A percentile compares a stretch with the other conserved stretches of the same genome.
Evolutionary conservation across 306 rosid genomes (phyloP).

Genomic region (Lithocarpus polystachyus): DNA sequence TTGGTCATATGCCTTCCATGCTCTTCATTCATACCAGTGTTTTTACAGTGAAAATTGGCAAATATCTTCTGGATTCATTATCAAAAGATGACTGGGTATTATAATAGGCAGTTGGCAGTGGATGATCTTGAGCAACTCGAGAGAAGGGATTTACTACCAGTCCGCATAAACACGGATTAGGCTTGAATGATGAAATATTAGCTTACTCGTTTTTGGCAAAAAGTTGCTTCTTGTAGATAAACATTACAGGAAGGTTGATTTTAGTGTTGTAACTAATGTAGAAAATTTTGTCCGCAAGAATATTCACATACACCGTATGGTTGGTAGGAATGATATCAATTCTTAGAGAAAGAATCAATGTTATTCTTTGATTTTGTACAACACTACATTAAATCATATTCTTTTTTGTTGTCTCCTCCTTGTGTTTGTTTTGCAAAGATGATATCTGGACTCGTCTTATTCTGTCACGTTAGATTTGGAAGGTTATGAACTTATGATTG

Average conservation of each 20-base stretch:
- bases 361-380: neutral
- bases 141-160: slow-evolving; percentile 21
- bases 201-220: slow-evolving; percentile 10
- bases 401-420: neutral
- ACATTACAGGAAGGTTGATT: slow-evolving; percentile 4
- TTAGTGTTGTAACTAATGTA: slow-evolving; percentile 24
- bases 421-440: neutral
- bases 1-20: neutral
- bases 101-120: slow-evolving; percentile 5
- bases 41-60: neutral
- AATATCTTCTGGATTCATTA: slow-evolving; percentile 10
- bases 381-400: neutral
- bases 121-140: slow-evolving; percentile 11
- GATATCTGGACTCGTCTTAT: neutral
- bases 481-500: no score
- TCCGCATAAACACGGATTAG: no score
- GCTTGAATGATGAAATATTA: neutral
- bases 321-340: neutral
- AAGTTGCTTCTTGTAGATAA: neutral
- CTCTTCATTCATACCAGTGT: slow-evolving; percentile 11
- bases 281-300: slow-evolving; percentile 32
- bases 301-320: neutral
- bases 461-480: no score
- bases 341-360: neutral
- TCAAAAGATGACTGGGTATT: neutral